Base-by-base conservation (phyloP, 257 asterid species). In the Solanum chilense region DNA sequence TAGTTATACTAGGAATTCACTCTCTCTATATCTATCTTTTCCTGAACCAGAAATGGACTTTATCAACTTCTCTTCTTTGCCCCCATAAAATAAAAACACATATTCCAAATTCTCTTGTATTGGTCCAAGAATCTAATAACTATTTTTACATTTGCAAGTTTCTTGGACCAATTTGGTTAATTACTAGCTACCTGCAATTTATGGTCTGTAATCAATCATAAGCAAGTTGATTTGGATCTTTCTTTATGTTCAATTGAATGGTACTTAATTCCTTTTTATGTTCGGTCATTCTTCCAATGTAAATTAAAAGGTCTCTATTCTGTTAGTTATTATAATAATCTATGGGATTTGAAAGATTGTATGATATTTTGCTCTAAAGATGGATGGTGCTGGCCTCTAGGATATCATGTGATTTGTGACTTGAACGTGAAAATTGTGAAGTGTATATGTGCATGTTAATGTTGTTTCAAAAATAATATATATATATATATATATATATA, bases 81-180 rank as follows among this genome's bases (percentile, higher is more conserved):
- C 87, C 18, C 87, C 87, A 66, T 85, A 69, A 85, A 68, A 68
- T 33, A 45, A 66, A 42, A 39, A 44, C 20, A 66, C 33, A 14
- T 12, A 62, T 20, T 37, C 31, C 29, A 66, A 66, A 73, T 45
- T 69, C 20, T 13, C 6, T 42, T 64, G 41, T 64, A 13, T 84
- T 44, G 87, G 87, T 85, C 87, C 87, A 85, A 85, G 87, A 85
- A 44, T 44, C 82, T 18, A 69, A 85, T 25, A 33, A 33, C 4
- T 33, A 11, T 58, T 58, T 58, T 18, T 18, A 45, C 25, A 77
- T 42, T 23, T n/a, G 27, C 87, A 29, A 85, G 87, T 42, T 69
- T 85, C 87, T 85, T 85, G 87, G 87, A 45, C 70, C 87, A 68
- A 27, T 85, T 69, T 45, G 18, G 18, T 35, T 20, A 37, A 73